Conservation (phyloP, 1,139 yeast species). For the Zhuliangozyma parablackwelliae region DNA sequence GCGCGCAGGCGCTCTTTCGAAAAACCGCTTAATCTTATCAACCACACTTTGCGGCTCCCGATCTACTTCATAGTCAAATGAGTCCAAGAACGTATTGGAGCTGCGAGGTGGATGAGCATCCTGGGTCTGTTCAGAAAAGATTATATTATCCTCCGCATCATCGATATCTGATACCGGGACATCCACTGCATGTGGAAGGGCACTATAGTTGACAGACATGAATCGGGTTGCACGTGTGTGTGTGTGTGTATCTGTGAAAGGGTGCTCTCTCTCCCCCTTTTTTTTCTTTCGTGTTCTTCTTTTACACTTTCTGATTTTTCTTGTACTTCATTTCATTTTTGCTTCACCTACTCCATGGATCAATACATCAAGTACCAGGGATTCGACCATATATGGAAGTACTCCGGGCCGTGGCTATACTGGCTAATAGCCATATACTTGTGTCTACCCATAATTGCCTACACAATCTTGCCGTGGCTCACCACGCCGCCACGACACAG, state of each 20-base stretch:
- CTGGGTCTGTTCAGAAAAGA: slow-evolving; percentile 18
- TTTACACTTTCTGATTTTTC: too few species aligned
- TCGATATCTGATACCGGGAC: slow-evolving; percentile 58
- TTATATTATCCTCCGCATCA: slow-evolving; percentile 45
- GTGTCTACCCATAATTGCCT: slow-evolving; percentile 32
- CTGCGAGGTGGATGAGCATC: slow-evolving; percentile 1
- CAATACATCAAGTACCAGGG: slow-evolving; percentile 18
- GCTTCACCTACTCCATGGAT: too few species aligned
- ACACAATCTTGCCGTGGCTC: slow-evolving; percentile 30
- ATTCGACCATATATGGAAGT: slow-evolving; percentile 24
- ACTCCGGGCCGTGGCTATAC: slow-evolving; percentile 37
- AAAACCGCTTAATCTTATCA: slow-evolving; percentile 7
- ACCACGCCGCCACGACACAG: slow-evolving; percentile 14
- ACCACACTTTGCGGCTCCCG: slow-evolving; percentile 1
- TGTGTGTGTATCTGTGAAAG: too few species aligned
- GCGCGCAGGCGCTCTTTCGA: slow-evolving; percentile 2
- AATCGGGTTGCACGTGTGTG: too few species aligned
- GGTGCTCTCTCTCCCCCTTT: too few species aligned
- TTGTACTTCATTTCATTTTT: too few species aligned
- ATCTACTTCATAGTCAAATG: slow-evolving; percentile 19
- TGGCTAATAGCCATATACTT: slow-evolving; percentile 33
- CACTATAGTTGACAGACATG: slow-evolving; percentile 2
- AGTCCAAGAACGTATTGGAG: slow-evolving; percentile 12
- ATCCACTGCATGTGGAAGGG: slow-evolving; percentile 40
- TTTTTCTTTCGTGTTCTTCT: too few species aligned